Percentiles rank a stretch among this genome's conserved stretches.
Evolutionary conservation across 75 land plant species (phyloP).

Genomic region (Cunninghamia lanceolata): DNA sequence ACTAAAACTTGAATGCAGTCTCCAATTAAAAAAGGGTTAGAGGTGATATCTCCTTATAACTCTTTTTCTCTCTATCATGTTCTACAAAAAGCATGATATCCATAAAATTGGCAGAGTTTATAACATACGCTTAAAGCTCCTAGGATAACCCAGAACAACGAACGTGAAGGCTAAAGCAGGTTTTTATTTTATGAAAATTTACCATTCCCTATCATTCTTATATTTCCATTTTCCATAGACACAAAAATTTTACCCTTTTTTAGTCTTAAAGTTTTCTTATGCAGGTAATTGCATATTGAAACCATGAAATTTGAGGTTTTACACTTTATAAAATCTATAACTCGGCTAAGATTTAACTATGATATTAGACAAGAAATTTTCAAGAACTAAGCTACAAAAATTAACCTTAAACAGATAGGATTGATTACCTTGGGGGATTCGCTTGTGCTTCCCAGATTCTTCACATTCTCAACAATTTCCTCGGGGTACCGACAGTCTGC

Average conservation of each 20-base stretch:
- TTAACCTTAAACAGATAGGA: neutral
- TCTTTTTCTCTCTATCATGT: neutral
- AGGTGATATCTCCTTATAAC: neutral
- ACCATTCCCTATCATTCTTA: neutral
- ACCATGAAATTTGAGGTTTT: neutral
- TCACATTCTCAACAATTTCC: slow-evolving; percentile 12
- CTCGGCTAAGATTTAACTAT: neutral
- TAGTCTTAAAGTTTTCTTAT: neutral
- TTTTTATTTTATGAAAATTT: neutral
- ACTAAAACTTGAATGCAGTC: neutral
- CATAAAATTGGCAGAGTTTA: neutral
- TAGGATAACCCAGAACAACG: neutral
- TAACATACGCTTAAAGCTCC: neutral
- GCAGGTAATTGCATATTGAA: neutral
- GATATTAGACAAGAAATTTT: neutral
- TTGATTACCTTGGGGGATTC: slow-evolving; percentile 10
- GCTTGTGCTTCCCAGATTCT: slow-evolving; percentile 8
- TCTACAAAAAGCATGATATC: neutral
- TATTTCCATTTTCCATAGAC: neutral
- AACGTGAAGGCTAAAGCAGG: neutral
- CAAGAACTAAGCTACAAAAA: neutral
- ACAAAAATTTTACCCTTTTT: neutral
- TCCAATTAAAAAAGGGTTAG: neutral
- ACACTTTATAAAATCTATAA: neutral
- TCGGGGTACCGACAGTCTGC: slow-evolving; percentile 9